Percentiles rank a stretch among this genome's conserved stretches.
phyloP scores from a whole-genome alignment of 2,329 filamentous ascomycete genomes.

The Mycosphaerelloides madeirae region DNA sequence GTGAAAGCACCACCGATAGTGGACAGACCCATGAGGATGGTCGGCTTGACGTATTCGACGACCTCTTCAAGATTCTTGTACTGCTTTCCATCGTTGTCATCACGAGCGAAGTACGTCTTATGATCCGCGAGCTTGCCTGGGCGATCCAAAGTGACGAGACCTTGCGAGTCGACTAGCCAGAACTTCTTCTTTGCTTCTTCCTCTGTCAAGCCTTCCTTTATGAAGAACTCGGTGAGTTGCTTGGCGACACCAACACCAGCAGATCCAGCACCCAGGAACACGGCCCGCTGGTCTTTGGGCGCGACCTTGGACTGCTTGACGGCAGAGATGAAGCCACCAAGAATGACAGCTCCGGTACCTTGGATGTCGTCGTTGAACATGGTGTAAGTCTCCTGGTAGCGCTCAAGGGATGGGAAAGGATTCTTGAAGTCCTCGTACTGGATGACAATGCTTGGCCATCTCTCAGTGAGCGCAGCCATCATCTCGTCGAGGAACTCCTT shows the following conservation, averaged over 20 bases:
- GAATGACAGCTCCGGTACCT: constrained; percentile 90
- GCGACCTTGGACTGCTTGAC: constrained; percentile 83
- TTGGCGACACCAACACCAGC: constrained; percentile 96
- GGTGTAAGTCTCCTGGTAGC: constrained; percentile 82
- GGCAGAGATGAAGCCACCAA: constrained; percentile 70
- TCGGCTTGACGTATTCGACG: constrained; percentile 91
- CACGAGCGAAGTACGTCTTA: constrained; percentile 64
- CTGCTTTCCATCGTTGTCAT: constrained; percentile 61
- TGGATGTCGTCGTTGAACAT: constrained; percentile 99
- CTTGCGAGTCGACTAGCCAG: constrained; percentile 88
- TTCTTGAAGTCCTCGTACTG: constrained; percentile 99
- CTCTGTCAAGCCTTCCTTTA: constrained; percentile 83
- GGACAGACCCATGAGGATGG: constrained; percentile 87
- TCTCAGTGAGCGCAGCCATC: constrained; percentile 83
- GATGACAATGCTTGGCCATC: constrained; percentile 69
- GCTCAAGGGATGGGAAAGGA: constrained; percentile 86
- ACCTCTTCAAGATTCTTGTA: constrained; percentile 80
- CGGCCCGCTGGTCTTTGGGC: constrained; percentile 82
- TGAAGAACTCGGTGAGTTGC: constrained; percentile 96
- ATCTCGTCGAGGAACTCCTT: constrained; percentile 94
- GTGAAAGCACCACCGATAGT: constrained; percentile 95
- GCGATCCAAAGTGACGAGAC: constrained; percentile 86
- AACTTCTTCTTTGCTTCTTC: constrained; percentile 85
- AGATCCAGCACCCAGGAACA: constrained; percentile 93
- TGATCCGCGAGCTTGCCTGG: constrained; percentile 90